phyloP scores from a whole-genome alignment of 2,329 filamentous ascomycete species.

The Trichoderma koningiopsis region DNA sequence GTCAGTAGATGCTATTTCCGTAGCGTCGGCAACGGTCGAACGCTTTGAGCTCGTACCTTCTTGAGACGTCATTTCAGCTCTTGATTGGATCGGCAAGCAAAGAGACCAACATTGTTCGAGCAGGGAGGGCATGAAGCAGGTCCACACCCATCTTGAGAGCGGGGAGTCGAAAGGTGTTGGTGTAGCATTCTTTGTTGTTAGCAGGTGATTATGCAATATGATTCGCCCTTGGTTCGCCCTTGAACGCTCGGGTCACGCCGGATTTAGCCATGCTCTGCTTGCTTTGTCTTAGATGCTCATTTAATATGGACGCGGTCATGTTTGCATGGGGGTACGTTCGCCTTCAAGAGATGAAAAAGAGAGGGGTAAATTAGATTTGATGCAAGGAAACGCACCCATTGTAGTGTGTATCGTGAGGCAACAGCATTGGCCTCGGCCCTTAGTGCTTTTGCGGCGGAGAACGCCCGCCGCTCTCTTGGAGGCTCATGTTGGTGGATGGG shows the following conservation, averaged over 20 bases:
- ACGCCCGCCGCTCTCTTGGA: not conserved
- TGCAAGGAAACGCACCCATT: constrained; percentile 12
- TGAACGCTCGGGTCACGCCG: not conserved
- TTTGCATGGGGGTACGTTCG: not conserved
- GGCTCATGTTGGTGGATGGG: not conserved
- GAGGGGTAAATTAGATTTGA: not conserved
- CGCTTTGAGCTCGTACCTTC: not conserved
- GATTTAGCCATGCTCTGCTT: not conserved
- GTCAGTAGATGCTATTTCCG: not conserved
- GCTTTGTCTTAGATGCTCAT: constrained; percentile 7
- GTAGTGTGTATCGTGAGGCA: not conserved
- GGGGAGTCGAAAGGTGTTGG: not conserved
- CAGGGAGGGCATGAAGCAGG: not conserved
- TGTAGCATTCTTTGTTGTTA: not conserved
- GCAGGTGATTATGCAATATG: not conserved
- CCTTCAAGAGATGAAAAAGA: not conserved
- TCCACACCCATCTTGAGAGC: constrained; percentile 1
- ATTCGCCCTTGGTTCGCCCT: constrained; percentile 2
- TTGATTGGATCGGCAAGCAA: constrained; percentile 17
- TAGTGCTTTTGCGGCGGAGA: not conserved
- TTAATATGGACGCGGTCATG: not conserved
- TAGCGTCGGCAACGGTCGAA: not conserved
- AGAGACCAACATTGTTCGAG: not conserved
- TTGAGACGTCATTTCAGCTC: constrained; percentile 13
- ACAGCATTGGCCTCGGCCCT: not conserved